These are phyloP conservation scores for Mycena haematopus DNA, from an alignment of 768 basidiomycete genomes.

Conservation along the genomic window DNA sequence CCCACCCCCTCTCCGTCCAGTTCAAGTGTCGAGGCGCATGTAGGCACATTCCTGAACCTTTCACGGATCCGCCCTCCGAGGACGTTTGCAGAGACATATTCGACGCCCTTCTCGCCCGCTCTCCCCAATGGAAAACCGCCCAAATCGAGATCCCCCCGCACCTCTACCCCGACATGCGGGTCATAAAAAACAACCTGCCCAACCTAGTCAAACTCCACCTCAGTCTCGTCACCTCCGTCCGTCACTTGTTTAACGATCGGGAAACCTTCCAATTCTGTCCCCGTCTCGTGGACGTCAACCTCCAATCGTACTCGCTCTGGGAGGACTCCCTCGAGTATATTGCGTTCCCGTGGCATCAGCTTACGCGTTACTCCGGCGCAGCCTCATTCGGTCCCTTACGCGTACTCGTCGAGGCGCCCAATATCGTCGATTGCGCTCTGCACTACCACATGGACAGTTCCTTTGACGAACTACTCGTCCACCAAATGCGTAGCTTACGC, in stretches of 20 bases:
- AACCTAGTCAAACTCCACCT: neutral
- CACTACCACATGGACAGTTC: neutral
- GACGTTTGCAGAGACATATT: constrained; percentile 1
- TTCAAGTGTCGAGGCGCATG: neutral
- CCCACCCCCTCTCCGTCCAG: neutral
- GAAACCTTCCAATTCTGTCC: constrained; percentile 5
- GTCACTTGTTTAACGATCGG: neutral
- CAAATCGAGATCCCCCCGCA: neutral
- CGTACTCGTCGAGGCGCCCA: neutral
- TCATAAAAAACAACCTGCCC: neutral
- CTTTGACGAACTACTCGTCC: neutral
- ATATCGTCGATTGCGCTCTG: neutral
- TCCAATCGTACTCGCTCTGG: neutral
- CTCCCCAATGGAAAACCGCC: neutral
- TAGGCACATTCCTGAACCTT: too few relatives aligned
- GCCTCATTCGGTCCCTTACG: neutral
- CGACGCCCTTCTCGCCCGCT: neutral
- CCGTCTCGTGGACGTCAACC: neutral
- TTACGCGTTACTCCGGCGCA: neutral
- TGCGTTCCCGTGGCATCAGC: constrained; percentile 9
- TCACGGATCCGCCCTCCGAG: neutral
- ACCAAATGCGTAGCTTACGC: neutral
- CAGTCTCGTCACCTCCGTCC: neutral
- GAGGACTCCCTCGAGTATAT: neutral
- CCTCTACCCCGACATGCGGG: neutral